Percentiles rank a stretch among this genome's conserved stretches.
Evolutionary conservation across 352 stramenopile species (phyloP).

Genomic region (Globisporangium middletonii): DNA sequence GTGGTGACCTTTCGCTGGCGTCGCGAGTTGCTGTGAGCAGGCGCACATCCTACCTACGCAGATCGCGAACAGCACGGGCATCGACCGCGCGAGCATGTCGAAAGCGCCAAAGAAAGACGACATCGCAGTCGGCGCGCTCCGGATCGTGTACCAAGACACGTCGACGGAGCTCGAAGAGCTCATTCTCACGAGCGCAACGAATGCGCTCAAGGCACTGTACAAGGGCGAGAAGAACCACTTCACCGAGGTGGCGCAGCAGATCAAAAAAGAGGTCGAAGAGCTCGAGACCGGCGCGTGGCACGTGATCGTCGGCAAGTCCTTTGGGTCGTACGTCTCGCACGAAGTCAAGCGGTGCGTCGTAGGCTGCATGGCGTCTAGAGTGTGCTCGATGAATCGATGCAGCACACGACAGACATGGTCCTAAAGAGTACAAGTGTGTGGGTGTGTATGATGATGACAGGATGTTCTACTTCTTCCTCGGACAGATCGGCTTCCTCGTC

Average conservation of each 20-base stretch:
- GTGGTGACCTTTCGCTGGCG: not conserved
- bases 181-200: constrained; percentile 64
- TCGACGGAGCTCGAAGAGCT: constrained; percentile 67
- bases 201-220: constrained; percentile 76
- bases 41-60: too few relatives aligned
- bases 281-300: constrained; percentile 65
- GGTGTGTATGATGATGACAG: constrained; percentile 17
- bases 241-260: constrained; percentile 70
- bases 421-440: not conserved
- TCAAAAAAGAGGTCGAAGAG: constrained; percentile 78
- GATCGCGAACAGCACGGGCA: too few relatives aligned
- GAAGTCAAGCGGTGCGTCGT: constrained; percentile 71
- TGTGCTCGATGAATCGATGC: not conserved
- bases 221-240: constrained; percentile 85
- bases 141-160: constrained; percentile 67
- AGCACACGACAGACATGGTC: too few relatives aligned
- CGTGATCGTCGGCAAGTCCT: constrained; percentile 83
- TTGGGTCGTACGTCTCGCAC: constrained; percentile 81
- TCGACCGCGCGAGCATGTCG: constrained; percentile 61
- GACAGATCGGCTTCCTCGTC: constrained; percentile 75
- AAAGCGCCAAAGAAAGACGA: constrained; percentile 82
- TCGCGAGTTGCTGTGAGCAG: not conserved
- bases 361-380: not conserved
- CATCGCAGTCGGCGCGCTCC: constrained; percentile 51
- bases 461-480: constrained; percentile 81